These are phyloP conservation scores for Chalaropsis thielavioides DNA, from an alignment of 2,329 filamentous ascomycete species.

Conservation along the genomic window DNA sequence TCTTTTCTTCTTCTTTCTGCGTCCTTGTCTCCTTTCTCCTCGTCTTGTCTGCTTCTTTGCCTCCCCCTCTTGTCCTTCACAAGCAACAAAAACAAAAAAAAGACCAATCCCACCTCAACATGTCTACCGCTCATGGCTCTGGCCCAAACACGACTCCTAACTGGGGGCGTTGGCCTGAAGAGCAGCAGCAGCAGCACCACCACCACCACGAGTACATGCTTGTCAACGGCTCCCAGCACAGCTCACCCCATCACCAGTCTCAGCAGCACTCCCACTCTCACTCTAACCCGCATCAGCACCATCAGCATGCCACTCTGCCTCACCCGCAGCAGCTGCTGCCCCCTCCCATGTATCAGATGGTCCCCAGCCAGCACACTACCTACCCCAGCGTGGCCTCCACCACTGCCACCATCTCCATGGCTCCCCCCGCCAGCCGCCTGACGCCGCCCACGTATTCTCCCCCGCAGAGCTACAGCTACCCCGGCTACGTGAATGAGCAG, in stretches of 20 bases:
- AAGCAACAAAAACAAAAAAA: neutral
- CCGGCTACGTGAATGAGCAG: neutral
- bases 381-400: neutral
- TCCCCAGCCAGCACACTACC: neutral
- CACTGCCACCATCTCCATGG: neutral
- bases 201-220: neutral
- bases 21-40: neutral
- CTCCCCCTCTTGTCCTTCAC: neutral
- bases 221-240: neutral
- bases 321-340: neutral
- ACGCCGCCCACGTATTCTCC: slow-evolving; percentile 3
- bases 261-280: slow-evolving; percentile 25
- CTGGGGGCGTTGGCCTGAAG: slow-evolving; percentile 43
- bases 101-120: neutral
- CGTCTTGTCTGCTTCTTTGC: neutral
- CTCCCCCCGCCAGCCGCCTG: neutral
- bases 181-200: slow-evolving; percentile 26
- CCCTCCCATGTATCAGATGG: neutral
- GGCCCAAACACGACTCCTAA: slow-evolving; percentile 23
- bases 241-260: slow-evolving; percentile 25
- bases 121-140: slow-evolving; percentile 6
- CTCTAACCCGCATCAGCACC: neutral
- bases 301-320: neutral
- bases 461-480: neutral
- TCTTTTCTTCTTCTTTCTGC: neutral